phyloP scores from a whole-genome alignment of 1,284 basidiomycete genomes.

The Tylopilus sp. region DNA sequence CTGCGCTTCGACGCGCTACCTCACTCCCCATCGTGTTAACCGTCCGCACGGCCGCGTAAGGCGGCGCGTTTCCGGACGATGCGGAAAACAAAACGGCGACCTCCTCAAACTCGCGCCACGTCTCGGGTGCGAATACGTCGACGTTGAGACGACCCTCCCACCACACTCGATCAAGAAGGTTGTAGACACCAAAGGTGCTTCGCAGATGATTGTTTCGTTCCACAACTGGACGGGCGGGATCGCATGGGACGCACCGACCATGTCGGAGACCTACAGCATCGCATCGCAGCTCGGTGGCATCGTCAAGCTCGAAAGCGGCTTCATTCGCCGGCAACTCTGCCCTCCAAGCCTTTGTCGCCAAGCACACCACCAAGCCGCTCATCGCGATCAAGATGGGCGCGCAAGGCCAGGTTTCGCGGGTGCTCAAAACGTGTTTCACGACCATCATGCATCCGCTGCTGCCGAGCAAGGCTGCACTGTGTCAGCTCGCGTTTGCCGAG shows the following conservation, averaged over 20 bases:
- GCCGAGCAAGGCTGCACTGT: constrained; percentile 84
- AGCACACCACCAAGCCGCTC: constrained; percentile 65
- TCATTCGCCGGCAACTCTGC: constrained; percentile 77
- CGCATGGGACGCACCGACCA: constrained; percentile 73
- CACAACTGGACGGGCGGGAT: constrained; percentile 90
- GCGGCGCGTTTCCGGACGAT: constrained; percentile 87
- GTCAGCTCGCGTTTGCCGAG: constrained; percentile 85
- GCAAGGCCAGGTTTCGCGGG: constrained; percentile 85
- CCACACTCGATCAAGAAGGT: constrained; percentile 40
- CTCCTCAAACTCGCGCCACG: no score
- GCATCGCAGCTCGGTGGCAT: constrained; percentile 79
- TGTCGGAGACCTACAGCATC: constrained; percentile 66
- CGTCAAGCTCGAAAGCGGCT: constrained; percentile 84
- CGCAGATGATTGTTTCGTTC: constrained; percentile 88
- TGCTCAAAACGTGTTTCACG: constrained; percentile 83
- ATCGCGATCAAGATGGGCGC: constrained; percentile 94
- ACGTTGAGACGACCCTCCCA: no score
- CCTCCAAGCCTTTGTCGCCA: constrained; percentile 62
- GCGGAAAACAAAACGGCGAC: no score
- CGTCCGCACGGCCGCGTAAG: constrained; percentile 84
- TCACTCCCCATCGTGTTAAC: constrained; percentile 90
- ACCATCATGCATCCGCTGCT: constrained; percentile 88
- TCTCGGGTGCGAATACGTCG: no score
- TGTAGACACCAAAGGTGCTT: constrained; percentile 56
- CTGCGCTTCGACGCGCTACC: constrained; percentile 74